Evolutionary conservation across 306 rosid species (phyloP).

Genomic region (Castanea mollissima): DNA sequence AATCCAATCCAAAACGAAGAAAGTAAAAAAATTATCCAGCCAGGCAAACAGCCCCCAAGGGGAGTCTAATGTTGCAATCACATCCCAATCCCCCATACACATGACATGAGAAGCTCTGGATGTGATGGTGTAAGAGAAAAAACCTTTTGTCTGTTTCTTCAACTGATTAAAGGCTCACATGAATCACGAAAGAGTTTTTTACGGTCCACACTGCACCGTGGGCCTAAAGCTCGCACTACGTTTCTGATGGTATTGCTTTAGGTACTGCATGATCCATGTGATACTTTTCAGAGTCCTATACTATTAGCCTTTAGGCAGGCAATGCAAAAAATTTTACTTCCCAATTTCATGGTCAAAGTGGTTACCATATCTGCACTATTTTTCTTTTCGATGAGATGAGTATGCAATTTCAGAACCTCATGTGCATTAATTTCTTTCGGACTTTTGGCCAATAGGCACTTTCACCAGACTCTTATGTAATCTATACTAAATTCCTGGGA

Average conservation of each 20-base stretch:
- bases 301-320: neutral
- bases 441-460: no score
- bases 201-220: neutral
- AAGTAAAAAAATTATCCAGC: neutral
- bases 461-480: no score
- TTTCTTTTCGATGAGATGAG: no score
- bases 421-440: no score
- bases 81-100: neutral
- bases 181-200: neutral
- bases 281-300: conserved; percentile 19
- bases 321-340: no score
- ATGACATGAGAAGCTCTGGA: neutral
- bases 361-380: neutral
- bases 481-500: neutral
- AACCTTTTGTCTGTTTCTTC: conserved; percentile 8
- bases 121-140: neutral
- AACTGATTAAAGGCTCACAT: conserved; percentile 7
- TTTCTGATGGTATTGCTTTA: conserved; percentile 1
- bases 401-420: no score
- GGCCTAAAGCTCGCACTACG: conserved; percentile 9
- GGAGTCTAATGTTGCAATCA: neutral
- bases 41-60: neutral
- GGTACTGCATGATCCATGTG: conserved; percentile 8
- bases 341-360: neutral
- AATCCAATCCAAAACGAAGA: neutral